phyloP scores from a whole-genome alignment of 805 yeast genomes.

The Myxozyma kluyveri region DNA sequence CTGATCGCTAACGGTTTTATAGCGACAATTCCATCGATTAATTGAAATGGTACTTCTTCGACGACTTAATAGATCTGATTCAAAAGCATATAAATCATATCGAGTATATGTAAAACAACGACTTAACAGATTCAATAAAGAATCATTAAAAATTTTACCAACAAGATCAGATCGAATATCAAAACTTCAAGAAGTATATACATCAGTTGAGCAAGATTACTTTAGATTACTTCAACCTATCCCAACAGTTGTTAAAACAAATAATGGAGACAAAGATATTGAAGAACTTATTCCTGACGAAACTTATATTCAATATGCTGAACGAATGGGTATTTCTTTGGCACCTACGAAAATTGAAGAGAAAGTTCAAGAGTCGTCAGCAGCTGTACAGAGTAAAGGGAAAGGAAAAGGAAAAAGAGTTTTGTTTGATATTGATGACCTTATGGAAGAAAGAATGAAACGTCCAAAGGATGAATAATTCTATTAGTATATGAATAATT shows the following conservation, averaged over 20 bases:
- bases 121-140: slow-evolving; percentile 73
- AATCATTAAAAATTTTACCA: slow-evolving; percentile 60
- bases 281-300: neutral
- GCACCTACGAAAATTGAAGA: neutral
- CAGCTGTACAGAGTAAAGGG: neutral
- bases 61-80: slow-evolving; percentile 32
- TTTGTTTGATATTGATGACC: neutral
- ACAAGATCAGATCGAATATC: slow-evolving; percentile 63
- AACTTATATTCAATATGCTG: too few relatives aligned
- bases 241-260: neutral
- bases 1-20: neutral
- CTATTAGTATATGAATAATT: too few relatives aligned
- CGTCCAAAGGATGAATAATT: neutral
- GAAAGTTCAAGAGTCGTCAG: neutral
- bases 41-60: slow-evolving; percentile 69
- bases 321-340: too few relatives aligned
- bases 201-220: slow-evolving; percentile 69
- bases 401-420: neutral
- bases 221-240: slow-evolving; percentile 47
- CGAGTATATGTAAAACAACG: slow-evolving; percentile 70
- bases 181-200: slow-evolving; percentile 73
- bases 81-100: slow-evolving; percentile 34
- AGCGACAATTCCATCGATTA: slow-evolving; percentile 71
- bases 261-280: neutral
- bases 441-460: neutral